A percentile compares a stretch with the other conserved stretches of the same genome.
Conservation (phyloP, 768 basidiomycete species). For the Chiua virens region DNA sequence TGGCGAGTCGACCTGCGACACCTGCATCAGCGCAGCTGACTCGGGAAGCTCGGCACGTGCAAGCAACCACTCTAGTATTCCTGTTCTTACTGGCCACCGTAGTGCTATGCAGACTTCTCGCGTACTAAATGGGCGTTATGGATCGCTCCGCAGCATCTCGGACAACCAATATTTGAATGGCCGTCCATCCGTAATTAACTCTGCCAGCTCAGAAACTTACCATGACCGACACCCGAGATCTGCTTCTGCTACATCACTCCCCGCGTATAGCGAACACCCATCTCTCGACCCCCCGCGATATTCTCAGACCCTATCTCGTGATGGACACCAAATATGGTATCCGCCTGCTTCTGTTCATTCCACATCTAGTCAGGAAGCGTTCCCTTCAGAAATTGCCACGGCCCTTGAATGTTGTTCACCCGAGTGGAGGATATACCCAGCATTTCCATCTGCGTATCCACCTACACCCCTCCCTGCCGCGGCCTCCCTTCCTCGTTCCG, state of each 20-base stretch:
- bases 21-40: neutral
- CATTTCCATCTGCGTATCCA: constrained; percentile 77
- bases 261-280: constrained; percentile 25
- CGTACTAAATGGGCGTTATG: constrained; percentile 6
- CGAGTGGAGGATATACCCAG: constrained; percentile 73
- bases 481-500: constrained; percentile 30
- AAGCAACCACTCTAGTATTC: constrained; percentile 13
- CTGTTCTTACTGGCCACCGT: constrained; percentile 7
- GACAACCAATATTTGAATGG: constrained; percentile 10
- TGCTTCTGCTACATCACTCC: constrained; percentile 21
- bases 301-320: constrained; percentile 18
- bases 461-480: constrained; percentile 56
- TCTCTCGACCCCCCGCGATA: constrained; percentile 23
- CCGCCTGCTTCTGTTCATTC: constrained; percentile 51
- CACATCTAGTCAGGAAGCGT: constrained; percentile 14
- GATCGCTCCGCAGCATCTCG: constrained; percentile 18
- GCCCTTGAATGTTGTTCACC: constrained; percentile 41
- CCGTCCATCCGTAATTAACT: constrained; percentile 1
- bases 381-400: constrained; percentile 14
- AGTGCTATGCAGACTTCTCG: constrained; percentile 8
- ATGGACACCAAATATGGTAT: constrained; percentile 55
- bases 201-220: neutral
- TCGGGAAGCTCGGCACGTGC: constrained; percentile 3
- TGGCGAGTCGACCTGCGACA: constrained; percentile 2
- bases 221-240: constrained; percentile 12